A percentile compares a stretch with the other conserved stretches of the same genome.
phyloP scores from a whole-genome alignment of 805 yeast species.

The Candida chauliodis region DNA sequence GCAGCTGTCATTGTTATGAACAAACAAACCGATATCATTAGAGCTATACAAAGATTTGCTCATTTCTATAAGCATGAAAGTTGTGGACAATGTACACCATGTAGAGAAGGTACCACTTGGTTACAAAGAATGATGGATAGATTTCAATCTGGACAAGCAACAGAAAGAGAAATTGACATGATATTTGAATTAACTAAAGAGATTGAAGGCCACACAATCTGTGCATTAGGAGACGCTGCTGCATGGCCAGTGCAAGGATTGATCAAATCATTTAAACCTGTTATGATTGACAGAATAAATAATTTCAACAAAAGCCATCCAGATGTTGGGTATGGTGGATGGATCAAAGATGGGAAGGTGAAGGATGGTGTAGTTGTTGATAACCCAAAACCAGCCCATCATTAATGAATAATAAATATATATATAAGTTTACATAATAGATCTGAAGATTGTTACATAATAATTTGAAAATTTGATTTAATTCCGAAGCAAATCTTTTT shows the following conservation, averaged over 20 bases:
- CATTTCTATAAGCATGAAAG: constrained; percentile 89
- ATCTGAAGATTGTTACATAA: neutral
- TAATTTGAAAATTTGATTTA: neutral
- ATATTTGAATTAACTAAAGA: constrained; percentile 80
- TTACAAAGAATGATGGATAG: constrained; percentile 80
- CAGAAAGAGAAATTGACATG: constrained; percentile 78
- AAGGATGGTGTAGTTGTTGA: constrained; percentile 63
- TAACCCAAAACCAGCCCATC: constrained; percentile 49
- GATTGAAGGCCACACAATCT: constrained; percentile 87
- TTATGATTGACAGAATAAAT: constrained; percentile 71
- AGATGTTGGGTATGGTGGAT: constrained; percentile 69
- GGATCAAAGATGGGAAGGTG: constrained; percentile 62
- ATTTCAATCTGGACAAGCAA: constrained; percentile 74
- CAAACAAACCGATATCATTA: constrained; percentile 77
- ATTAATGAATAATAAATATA: constrained; percentile 21
- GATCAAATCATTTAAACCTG: constrained; percentile 79
- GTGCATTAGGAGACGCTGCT: constrained; percentile 91
- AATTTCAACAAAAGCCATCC: constrained; percentile 47
- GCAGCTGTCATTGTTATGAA: constrained; percentile 93
- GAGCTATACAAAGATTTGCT: constrained; percentile 82
- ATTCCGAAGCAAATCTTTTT: too few relatives aligned
- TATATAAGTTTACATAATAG: too few relatives aligned
- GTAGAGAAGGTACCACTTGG: constrained; percentile 93
- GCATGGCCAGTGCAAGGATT: constrained; percentile 94
- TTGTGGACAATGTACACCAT: constrained; percentile 93